Percentiles rank a stretch among this genome's conserved stretches.
These are phyloP conservation scores for Tothia fuscella DNA, from an alignment of 2,329 filamentous ascomycete species.

Conservation along the genomic window DNA sequence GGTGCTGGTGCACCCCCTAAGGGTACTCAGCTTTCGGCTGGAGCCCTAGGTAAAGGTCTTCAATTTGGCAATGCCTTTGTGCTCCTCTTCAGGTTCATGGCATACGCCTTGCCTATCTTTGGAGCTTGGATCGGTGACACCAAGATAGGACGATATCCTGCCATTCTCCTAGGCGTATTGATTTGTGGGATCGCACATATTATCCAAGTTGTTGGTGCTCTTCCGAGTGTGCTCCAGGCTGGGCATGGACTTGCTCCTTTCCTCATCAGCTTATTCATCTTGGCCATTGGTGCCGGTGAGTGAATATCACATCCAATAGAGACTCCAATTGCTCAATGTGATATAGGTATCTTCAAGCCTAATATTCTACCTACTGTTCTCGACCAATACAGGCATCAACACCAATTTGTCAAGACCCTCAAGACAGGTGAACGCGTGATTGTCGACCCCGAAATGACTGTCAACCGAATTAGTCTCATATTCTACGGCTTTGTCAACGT, in stretches of 20 bases:
- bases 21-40: slow-evolving; percentile 26
- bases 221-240: slow-evolving; percentile 13
- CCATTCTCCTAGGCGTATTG: slow-evolving; percentile 27
- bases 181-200: slow-evolving; percentile 28
- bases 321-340: not conserved
- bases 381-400: slow-evolving; percentile 33
- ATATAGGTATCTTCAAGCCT: slow-evolving; percentile 26
- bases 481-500: slow-evolving; percentile 24
- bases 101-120: slow-evolving; percentile 44
- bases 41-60: slow-evolving; percentile 29
- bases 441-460: slow-evolving; percentile 35
- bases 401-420: slow-evolving; percentile 30
- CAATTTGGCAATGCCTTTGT: slow-evolving; percentile 40
- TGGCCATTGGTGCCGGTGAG: slow-evolving; percentile 26
- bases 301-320: slow-evolving; percentile 21
- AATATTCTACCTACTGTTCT: slow-evolving; percentile 33
- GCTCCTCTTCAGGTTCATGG: slow-evolving; percentile 45
- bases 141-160: slow-evolving; percentile 28
- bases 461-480: slow-evolving; percentile 24
- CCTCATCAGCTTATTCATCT: slow-evolving; percentile 14
- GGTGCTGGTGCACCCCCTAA: slow-evolving; percentile 19
- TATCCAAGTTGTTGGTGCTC: slow-evolving; percentile 19
- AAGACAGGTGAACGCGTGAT: slow-evolving; percentile 34
- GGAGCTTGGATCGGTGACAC: slow-evolving; percentile 33
- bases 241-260: slow-evolving; percentile 9